These are phyloP conservation scores for Saccharomycopsis javanensis DNA, from an alignment of 805 yeast species.

Conservation along the genomic window DNA sequence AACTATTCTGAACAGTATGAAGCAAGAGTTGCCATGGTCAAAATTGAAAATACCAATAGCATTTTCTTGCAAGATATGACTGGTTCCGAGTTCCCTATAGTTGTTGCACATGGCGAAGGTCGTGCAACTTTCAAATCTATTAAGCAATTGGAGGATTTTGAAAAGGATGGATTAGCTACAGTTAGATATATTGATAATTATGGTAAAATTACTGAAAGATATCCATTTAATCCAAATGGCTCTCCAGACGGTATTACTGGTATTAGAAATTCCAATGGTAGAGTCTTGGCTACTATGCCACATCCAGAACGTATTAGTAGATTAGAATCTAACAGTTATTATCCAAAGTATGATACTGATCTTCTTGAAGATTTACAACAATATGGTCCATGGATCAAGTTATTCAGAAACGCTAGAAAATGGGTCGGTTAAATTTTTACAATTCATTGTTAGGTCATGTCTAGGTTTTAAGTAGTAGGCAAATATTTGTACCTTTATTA, in stretches of 20 bases:
- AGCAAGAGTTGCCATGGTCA: conserved; percentile 87
- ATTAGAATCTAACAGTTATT: conserved; percentile 84
- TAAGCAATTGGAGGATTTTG: conserved; percentile 39
- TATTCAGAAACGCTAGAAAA: conserved; percentile 85
- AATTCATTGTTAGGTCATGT: background rate
- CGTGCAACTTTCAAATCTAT: conserved; percentile 59
- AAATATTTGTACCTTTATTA: background rate
- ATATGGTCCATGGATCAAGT: conserved; percentile 90
- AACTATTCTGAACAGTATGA: conserved; percentile 92
- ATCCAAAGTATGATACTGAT: conserved; percentile 43
- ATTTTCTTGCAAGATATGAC: conserved; percentile 84
- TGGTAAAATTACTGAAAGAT: conserved; percentile 71
- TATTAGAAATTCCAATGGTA: conserved; percentile 79
- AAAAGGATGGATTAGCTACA: conserved; percentile 45
- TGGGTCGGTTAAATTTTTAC: conserved; percentile 57
- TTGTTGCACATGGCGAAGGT: conserved; percentile 99
- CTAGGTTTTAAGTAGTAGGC: background rate
- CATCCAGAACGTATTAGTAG: conserved; percentile 95
- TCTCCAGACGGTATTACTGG: conserved; percentile 92
- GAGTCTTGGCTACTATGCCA: conserved; percentile 98
- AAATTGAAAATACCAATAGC: conserved; percentile 46
- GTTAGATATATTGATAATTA: conserved; percentile 85
- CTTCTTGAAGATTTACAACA: conserved; percentile 57
- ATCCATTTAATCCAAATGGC: conserved; percentile 95
- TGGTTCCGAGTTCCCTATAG: conserved; percentile 91